A percentile compares a stretch with the other conserved stretches of the same genome.
Conservation (phyloP, 345 rosid species). For the Corchorus olitorius region DNA sequence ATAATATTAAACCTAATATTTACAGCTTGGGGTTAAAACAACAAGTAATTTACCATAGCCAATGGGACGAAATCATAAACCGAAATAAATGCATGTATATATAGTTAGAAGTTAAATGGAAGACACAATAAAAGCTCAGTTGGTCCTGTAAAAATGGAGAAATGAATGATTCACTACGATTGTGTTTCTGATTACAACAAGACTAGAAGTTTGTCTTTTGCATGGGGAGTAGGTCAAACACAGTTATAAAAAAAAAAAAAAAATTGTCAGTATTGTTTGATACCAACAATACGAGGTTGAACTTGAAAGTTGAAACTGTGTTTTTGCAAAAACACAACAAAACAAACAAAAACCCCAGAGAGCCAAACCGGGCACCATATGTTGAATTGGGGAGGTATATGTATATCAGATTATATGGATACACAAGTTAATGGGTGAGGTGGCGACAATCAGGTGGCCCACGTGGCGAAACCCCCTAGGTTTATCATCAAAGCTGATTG, state of each 20-base stretch:
- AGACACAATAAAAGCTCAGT: not conserved
- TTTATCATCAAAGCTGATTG: slow-evolving; percentile 13
- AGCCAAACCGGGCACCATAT: not conserved
- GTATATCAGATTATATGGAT: no score
- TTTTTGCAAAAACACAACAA: not conserved
- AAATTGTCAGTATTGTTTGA: not conserved
- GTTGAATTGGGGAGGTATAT: no score
- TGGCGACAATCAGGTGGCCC: slow-evolving; percentile 30
- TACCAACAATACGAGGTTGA: slow-evolving; percentile 13
- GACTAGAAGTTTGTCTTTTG: slow-evolving; percentile 10
- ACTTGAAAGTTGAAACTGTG: not conserved
- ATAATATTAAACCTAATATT: no score
- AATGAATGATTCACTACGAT: not conserved
- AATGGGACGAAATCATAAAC: not conserved
- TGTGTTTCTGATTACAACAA: not conserved
- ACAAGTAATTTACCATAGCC: not conserved
- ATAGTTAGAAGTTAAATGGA: not conserved
- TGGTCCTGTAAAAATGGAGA: not conserved
- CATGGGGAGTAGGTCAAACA: slow-evolving; percentile 4
- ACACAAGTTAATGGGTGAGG: not conserved
- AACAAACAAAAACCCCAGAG: not conserved
- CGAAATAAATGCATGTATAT: not conserved
- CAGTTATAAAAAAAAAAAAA: not conserved
- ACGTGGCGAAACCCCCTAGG: slow-evolving; percentile 43
- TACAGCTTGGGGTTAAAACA: not conserved